Evolutionary conservation across 1,284 basidiomycete species (phyloP).

Genomic region (Vanrija humicola): DNA sequence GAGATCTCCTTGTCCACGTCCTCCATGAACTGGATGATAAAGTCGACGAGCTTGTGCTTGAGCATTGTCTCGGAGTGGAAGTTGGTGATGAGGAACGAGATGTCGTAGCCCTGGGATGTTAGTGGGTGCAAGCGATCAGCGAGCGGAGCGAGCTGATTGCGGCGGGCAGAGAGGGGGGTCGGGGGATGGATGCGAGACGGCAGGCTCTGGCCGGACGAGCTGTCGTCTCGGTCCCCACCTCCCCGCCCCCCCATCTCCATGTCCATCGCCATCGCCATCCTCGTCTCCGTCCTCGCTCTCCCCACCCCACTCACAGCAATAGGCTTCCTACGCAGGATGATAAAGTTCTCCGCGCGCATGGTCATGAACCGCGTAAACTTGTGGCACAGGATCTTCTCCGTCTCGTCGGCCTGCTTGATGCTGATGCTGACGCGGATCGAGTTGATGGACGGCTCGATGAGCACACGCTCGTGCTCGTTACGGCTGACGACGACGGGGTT

Average conservation of each 20-base stretch:
- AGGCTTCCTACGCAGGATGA: conserved; percentile 91
- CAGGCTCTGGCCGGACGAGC: too few relatives aligned
- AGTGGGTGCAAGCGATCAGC: too few relatives aligned
- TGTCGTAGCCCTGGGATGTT: conserved; percentile 78
- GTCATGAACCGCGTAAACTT: conserved; percentile 99
- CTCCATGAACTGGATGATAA: conserved; percentile 99
- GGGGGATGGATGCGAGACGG: too few relatives aligned
- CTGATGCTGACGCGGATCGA: conserved; percentile 93
- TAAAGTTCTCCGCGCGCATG: conserved; percentile 95
- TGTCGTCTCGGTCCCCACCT: too few relatives aligned
- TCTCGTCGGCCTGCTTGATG: conserved; percentile 99
- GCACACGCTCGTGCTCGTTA: conserved; percentile 92
- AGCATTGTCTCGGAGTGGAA: conserved; percentile 95
- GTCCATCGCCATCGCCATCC: too few relatives aligned
- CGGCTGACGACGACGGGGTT: conserved; percentile 90
- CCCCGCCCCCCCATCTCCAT: too few relatives aligned
- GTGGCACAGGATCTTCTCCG: conserved; percentile 93
- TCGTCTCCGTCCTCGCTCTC: too few relatives aligned
- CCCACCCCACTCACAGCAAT: conserved; percentile 61
- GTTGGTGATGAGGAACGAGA: conserved; percentile 98
- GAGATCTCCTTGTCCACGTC: conserved; percentile 68
- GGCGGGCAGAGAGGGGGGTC: too few relatives aligned
- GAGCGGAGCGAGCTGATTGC: too few relatives aligned
- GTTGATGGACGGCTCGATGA: conserved; percentile 96
- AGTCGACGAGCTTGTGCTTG: conserved; percentile 99